Conservation (phyloP, 148 eudicot genomes). For the Rhododendron ovatum region DNA sequence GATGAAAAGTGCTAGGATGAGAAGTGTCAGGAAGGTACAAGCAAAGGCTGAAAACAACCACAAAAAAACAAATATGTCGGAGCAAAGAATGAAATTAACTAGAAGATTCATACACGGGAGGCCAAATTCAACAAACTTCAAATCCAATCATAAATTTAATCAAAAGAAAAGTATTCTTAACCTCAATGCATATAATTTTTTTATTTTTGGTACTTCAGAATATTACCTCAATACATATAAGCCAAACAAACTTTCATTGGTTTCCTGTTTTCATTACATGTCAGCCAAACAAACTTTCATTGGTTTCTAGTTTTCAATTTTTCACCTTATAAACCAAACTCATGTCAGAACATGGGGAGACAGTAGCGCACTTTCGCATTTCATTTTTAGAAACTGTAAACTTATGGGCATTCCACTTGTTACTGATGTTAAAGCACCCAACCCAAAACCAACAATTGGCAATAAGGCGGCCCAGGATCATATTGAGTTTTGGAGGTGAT, state of each 20-base stretch:
- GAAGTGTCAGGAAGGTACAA: background rate
- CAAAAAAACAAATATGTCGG: background rate
- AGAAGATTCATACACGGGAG: background rate
- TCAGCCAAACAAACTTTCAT: background rate
- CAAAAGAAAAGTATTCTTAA: background rate
- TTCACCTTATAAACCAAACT: background rate
- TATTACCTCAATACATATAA: no score
- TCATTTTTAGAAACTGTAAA: background rate
- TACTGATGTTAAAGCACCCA: background rate
- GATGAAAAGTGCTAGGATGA: no score
- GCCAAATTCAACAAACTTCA: background rate
- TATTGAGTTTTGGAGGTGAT: background rate
- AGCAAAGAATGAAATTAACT: background rate
- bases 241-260: background rate
- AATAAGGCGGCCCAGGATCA: background rate
- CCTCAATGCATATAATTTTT: background rate
- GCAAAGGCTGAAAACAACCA: background rate
- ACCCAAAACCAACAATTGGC: background rate
- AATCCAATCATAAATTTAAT: background rate
- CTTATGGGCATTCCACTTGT: background rate
- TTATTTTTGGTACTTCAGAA: no score
- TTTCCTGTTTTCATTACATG: background rate
- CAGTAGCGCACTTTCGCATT: background rate
- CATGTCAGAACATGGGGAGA: background rate
- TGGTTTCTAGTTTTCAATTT: background rate